phyloP scores from a whole-genome alignment of 228 moss, liverwort and hornwort species.

The Sphagnum fallax region DNA sequence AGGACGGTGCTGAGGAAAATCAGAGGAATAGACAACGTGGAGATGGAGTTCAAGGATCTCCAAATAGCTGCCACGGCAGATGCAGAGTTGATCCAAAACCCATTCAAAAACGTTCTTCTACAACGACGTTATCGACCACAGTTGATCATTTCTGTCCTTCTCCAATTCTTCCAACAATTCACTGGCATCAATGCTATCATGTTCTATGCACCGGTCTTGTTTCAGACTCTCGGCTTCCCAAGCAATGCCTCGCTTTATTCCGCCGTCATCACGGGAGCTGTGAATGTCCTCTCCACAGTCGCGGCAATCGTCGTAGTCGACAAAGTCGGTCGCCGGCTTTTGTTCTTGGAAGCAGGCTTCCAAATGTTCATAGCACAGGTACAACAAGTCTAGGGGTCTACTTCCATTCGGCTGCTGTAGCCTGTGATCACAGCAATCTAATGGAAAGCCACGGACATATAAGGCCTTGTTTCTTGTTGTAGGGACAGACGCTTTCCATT shows the following conservation, averaged over 20 bases:
- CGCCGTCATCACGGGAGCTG: constrained; percentile 2
- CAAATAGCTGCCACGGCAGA: constrained; percentile 17
- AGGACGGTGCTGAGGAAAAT: constrained; percentile 28
- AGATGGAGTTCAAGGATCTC: constrained; percentile 36
- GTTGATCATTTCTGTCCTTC: not conserved
- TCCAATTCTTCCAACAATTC: constrained; percentile 5
- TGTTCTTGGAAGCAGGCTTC: constrained; percentile 5
- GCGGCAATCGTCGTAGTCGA: not conserved
- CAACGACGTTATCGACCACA: not conserved
- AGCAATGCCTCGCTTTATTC: constrained; percentile 1
- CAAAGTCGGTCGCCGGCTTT: not conserved
- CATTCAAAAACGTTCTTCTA: too few relatives aligned
- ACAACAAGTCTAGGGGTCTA: not conserved
- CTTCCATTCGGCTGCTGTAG: too few relatives aligned
- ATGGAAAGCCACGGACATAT: too few relatives aligned
- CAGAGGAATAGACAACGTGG: constrained; percentile 36
- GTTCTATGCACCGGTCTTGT: constrained; percentile 5
- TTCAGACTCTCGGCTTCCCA: constrained; percentile 1
- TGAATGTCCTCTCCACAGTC: constrained; percentile 1
- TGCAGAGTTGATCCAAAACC: constrained; percentile 3
- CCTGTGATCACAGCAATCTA: too few relatives aligned
- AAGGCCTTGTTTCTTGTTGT: too few relatives aligned
- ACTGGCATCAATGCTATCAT: constrained; percentile 5
- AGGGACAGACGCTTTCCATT: too few relatives aligned
- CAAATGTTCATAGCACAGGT: constrained; percentile 7